Evolutionary conservation across 306 rosid genomes (phyloP), one percentile per base, ranked within the genome.

Genomic region (Rubus parviflorus): DNA sequence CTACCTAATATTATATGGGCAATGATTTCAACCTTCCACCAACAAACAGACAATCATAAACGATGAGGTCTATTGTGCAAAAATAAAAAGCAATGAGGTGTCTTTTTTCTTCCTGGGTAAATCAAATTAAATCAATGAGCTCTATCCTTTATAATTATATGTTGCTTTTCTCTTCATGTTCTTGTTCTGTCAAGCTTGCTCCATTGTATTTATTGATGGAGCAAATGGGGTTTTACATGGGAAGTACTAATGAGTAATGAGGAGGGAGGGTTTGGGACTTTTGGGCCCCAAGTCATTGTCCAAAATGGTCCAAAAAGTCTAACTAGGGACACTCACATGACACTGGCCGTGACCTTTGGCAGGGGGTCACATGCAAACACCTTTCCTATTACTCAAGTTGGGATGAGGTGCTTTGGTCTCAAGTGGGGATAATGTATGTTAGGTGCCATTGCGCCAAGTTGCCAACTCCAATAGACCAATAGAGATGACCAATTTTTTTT

Each of bases 291-390:
- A 25, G 76, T 78, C 71, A 20, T 42, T 72, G 49, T 74, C 70
- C 14, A 56, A 70, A 37, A 38, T 38, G 41, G 35, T 53, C 68
- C 56, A 40, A 41, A 13, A 54, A 68, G 54, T 72, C 67, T 37
- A 0, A 30, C 42, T 12, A 58, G 62, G 17, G 68, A 56, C 45
- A 68, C 64, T 74, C 83, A 80, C 79, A 68, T 80, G 79, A 58
- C 63, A 47, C 69, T 51, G 67, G 81, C 23, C 25, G 38, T 73
- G 46, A 16, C 46, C 62, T 19, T 48, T 46, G 71, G 7, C 41
- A 51, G 73, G 41, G 56, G 20, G 4, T 79, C 83, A 80, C 83
- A 80, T 74, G 79, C 75, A 80, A 8, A 58, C 43, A 15, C 56
- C 75, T 58, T 67, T 47, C 71, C 71, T 35, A 45, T 67, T 68